A percentile compares a stretch with the other conserved stretches of the same genome.
Conservation (phyloP, 768 basidiomycete species). For the Phaeolepiota aurea region DNA sequence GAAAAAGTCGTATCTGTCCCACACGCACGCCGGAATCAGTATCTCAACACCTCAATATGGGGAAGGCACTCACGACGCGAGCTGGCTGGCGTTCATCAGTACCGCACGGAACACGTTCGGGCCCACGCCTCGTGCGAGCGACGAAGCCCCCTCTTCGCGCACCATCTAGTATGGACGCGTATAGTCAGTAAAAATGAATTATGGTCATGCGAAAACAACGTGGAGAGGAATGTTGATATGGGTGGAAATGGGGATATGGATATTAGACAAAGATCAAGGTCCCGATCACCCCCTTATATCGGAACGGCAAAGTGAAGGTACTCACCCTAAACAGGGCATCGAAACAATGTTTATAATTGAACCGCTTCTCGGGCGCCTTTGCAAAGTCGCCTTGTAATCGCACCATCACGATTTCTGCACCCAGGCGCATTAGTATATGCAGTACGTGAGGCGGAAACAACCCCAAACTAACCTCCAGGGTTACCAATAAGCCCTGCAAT, state of each 20-base stretch:
- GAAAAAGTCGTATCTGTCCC: constrained; percentile 78
- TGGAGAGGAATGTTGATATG: too few species aligned
- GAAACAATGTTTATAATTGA: constrained; percentile 86
- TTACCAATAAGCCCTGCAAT: constrained; percentile 88
- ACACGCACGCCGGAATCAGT: too few species aligned
- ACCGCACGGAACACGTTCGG: constrained; percentile 85
- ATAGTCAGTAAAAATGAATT: constrained; percentile 7
- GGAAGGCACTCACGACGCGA: constrained; percentile 61
- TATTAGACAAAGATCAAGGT: neutral
- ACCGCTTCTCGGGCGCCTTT: constrained; percentile 78
- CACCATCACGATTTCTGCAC: constrained; percentile 71
- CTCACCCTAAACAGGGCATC: constrained; percentile 81
- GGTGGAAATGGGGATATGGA: neutral
- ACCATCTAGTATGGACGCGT: constrained; percentile 52
- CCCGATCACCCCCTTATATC: neutral
- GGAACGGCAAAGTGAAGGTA: constrained; percentile 8
- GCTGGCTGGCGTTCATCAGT: constrained; percentile 88
- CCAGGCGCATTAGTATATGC: neutral
- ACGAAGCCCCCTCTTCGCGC: constrained; percentile 74
- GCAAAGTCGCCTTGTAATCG: constrained; percentile 89
- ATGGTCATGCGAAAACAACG: neutral
- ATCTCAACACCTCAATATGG: neutral
- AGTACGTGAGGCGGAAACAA: neutral
- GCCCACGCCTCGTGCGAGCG: constrained; percentile 66
- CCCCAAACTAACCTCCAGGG: constrained; percentile 52